phyloP scores from a whole-genome alignment of 768 basidiomycete species.

The Serendipita vermifera region DNA sequence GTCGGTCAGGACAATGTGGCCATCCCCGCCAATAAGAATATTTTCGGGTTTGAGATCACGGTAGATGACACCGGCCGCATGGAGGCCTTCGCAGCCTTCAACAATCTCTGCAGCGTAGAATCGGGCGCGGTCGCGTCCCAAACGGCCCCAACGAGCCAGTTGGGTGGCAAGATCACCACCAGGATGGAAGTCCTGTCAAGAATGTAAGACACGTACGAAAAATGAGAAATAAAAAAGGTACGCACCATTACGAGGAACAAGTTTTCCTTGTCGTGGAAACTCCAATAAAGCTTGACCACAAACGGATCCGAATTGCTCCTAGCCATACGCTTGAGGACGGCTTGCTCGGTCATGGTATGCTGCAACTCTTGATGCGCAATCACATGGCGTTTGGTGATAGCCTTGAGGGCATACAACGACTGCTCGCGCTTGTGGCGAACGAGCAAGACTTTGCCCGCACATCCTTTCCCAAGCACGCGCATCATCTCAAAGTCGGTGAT shows the following conservation, averaged over 20 bases:
- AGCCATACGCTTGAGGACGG: constrained; percentile 88
- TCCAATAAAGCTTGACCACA: constrained; percentile 92
- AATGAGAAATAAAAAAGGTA: constrained; percentile 17
- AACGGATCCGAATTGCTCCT: constrained; percentile 73
- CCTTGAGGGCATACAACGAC: constrained; percentile 85
- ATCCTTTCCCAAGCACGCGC: constrained; percentile 91
- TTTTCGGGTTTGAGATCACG: constrained; percentile 96
- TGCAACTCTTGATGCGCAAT: constrained; percentile 91
- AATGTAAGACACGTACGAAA: neutral
- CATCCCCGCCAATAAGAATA: constrained; percentile 85
- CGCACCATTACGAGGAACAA: constrained; percentile 88
- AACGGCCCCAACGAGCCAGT: constrained; percentile 85
- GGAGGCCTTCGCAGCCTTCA: constrained; percentile 89
- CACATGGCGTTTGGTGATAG: constrained; percentile 95
- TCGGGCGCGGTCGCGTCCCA: constrained; percentile 85
- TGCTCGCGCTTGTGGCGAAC: constrained; percentile 64
- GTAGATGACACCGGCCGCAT: constrained; percentile 90
- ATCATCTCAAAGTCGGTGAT: constrained; percentile 96
- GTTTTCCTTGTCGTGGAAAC: constrained; percentile 96
- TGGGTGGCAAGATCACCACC: constrained; percentile 97
- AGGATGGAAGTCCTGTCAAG: constrained; percentile 72
- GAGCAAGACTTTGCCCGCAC: constrained; percentile 90
- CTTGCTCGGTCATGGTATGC: constrained; percentile 93
- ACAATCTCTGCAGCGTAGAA: constrained; percentile 98
- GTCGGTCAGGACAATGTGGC: constrained; percentile 94